phyloP scores from a whole-genome alignment of 2,329 filamentous ascomycete species.

The Kalmusia sp. region DNA sequence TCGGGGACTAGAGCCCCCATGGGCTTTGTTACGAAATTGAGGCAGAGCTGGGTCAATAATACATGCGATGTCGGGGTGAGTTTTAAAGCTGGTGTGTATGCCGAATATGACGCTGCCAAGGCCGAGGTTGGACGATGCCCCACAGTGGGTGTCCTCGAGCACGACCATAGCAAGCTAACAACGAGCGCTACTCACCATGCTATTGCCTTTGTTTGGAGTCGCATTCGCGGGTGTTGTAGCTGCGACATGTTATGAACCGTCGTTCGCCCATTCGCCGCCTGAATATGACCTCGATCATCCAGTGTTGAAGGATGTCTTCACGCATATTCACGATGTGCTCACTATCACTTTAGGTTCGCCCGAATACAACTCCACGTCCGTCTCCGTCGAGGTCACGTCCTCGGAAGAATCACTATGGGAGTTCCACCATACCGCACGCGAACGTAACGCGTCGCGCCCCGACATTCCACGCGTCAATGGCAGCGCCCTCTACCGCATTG shows the following conservation, averaged over 20 bases:
- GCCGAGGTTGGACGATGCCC: background rate
- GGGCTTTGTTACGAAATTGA: no score
- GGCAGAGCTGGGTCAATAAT: no score
- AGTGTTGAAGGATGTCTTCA: slow-evolving; percentile 39
- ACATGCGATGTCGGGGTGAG: no score
- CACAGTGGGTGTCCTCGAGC: no score
- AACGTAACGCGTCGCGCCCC: slow-evolving; percentile 45
- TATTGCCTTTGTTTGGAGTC: slow-evolving; percentile 14
- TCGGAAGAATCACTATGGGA: slow-evolving; percentile 47
- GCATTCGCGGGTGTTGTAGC: slow-evolving; percentile 17
- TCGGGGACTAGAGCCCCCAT: no score
- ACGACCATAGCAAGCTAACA: background rate
- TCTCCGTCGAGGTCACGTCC: slow-evolving; percentile 51
- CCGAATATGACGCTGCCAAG: background rate
- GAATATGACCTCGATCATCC: slow-evolving; percentile 33
- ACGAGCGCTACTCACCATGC: slow-evolving; percentile 18
- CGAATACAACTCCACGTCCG: slow-evolving; percentile 45
- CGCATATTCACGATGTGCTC: slow-evolving; percentile 34
- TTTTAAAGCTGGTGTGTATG: background rate
- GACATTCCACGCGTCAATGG: slow-evolving; percentile 46
- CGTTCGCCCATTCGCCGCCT: slow-evolving; percentile 48
- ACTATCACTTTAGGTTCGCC: slow-evolving; percentile 30
- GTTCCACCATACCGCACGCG: slow-evolving; percentile 46
- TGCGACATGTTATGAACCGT: slow-evolving; percentile 46
- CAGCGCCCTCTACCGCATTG: slow-evolving; percentile 51